phyloP scores from a whole-genome alignment of 495 filamentous ascomycete species.

The Parachaetomium inaequale region DNA sequence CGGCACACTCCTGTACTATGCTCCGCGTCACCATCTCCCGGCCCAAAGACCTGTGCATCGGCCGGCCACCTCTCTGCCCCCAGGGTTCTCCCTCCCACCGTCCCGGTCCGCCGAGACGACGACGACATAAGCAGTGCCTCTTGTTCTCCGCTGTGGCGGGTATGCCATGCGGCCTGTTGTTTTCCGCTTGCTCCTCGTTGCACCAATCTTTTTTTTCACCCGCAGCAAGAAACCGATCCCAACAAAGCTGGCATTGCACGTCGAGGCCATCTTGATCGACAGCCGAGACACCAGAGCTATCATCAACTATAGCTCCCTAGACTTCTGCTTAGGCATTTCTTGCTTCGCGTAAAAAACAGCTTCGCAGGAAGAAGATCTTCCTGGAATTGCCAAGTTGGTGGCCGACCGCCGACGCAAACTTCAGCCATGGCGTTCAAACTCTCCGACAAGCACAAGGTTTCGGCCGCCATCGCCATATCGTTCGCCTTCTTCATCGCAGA shows the following conservation, averaged over 20 bases:
- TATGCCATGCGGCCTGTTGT: neutral
- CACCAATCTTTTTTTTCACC: neutral
- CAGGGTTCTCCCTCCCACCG: neutral
- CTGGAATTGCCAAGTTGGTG: neutral
- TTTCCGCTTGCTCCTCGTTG: neutral
- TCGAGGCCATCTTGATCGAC: neutral
- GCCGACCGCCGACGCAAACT: neutral
- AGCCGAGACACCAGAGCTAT: too few species aligned
- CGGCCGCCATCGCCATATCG: slow-evolving; percentile 74
- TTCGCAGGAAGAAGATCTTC: neutral
- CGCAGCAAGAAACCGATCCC: neutral
- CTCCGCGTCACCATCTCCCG: slow-evolving; percentile 11
- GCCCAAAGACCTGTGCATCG: slow-evolving; percentile 7
- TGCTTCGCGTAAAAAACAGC: neutral
- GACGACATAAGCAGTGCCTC: neutral
- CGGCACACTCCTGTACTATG: slow-evolving; percentile 3
- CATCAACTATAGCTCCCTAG: too few species aligned
- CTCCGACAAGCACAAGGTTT: slow-evolving; percentile 9
- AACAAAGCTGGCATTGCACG: neutral
- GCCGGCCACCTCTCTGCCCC: neutral
- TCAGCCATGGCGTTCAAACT: slow-evolving; percentile 10
- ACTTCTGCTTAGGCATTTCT: too few species aligned
- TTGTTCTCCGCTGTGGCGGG: neutral
- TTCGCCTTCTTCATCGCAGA: slow-evolving; percentile 80
- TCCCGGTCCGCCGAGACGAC: neutral